Evolutionary conservation across 129 eudicot species (phyloP).

Genomic region (Tanacetum coccineum): DNA sequence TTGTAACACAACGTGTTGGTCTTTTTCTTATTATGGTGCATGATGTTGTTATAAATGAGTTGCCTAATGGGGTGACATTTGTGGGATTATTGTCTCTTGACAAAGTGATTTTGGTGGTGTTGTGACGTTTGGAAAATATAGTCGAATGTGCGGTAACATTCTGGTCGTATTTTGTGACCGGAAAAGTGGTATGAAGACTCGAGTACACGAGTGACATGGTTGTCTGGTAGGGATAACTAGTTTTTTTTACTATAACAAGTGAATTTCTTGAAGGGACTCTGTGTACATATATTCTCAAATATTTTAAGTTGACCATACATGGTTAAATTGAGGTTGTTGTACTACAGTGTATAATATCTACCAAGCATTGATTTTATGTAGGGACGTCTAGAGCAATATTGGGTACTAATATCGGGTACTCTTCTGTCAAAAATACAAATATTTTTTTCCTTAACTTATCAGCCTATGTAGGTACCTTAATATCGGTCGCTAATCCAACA

Average conservation of each 20-base stretch:
- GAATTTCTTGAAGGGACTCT: background rate
- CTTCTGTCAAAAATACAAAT: no score
- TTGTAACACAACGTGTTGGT: background rate
- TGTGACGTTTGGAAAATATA: background rate
- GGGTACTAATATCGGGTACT: no score
- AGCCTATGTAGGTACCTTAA: no score
- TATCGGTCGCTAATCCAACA: no score
- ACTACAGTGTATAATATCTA: no score
- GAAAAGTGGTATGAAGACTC: background rate
- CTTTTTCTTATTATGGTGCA: background rate
- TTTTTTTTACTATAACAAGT: background rate
- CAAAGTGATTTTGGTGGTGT: background rate
- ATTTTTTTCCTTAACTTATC: no score
- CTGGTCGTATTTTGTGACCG: background rate
- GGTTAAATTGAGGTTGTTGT: no score
- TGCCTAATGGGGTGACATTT: background rate
- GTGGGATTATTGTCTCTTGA: background rate
- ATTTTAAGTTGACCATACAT: no score
- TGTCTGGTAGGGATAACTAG: background rate
- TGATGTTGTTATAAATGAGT: background rate
- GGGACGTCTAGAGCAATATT: no score
- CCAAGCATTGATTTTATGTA: no score
- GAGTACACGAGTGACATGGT: background rate
- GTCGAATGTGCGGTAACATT: background rate
- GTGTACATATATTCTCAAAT: no score